Evolutionary conservation across 2,329 filamentous ascomycete genomes (phyloP).

Genomic region (Pseudomassariella vexata): DNA sequence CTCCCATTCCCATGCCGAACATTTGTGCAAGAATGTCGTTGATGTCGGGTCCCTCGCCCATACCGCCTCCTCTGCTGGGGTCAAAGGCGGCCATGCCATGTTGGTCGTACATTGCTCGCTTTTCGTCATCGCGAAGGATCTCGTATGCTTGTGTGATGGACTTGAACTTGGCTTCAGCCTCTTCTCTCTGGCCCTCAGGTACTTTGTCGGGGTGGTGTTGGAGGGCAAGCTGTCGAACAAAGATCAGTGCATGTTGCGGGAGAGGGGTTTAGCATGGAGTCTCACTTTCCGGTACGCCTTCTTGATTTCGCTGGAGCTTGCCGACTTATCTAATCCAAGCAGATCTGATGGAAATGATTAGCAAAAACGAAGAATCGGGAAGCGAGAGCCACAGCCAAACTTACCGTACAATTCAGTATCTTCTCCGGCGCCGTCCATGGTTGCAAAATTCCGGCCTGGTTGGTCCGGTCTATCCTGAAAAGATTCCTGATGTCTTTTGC

Average conservation of each 20-base stretch:
- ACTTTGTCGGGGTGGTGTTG: conserved; percentile 95
- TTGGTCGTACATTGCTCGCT: conserved; percentile 83
- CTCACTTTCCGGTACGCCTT: conserved; percentile 92
- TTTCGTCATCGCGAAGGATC: conserved; percentile 93
- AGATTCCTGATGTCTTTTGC: neutral
- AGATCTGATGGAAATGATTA: conserved; percentile 51
- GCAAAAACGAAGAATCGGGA: conserved; percentile 1
- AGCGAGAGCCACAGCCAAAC: conserved; percentile 8
- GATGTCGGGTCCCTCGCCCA: conserved; percentile 69
- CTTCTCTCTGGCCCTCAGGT: conserved; percentile 73
- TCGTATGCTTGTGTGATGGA: conserved; percentile 91
- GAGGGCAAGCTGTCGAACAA: conserved; percentile 62
- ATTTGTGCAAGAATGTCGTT: conserved; percentile 92
- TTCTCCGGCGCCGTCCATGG: conserved; percentile 28
- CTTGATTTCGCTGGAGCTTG: conserved; percentile 77
- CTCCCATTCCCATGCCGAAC: conserved; percentile 68
- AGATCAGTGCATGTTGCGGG: conserved; percentile 8
- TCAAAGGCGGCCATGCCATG: conserved; percentile 97
- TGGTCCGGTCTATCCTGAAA: neutral
- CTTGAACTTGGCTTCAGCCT: conserved; percentile 91
- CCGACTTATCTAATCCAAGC: conserved; percentile 66
- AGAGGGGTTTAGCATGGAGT: conserved; percentile 11
- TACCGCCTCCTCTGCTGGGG: conserved; percentile 59
- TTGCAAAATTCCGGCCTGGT: conserved; percentile 4
- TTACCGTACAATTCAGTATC: conserved; percentile 54